Percentiles rank a stretch among this genome's conserved stretches.
Conservation (phyloP, 768 basidiomycete genomes). For the Favolaschia claudopus region DNA sequence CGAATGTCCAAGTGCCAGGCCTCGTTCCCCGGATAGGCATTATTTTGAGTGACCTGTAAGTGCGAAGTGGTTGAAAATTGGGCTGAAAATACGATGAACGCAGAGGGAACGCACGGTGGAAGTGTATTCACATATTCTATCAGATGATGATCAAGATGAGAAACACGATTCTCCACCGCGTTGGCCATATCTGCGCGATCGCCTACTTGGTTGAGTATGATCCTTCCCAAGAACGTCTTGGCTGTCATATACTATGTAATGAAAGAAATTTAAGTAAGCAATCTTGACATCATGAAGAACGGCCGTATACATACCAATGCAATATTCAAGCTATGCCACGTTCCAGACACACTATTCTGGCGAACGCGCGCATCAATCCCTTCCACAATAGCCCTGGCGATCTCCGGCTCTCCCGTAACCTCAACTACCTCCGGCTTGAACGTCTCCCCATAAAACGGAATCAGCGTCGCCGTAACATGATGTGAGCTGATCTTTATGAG, state of each 20-base stretch:
- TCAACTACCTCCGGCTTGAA: constrained; percentile 13
- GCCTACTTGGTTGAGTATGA: constrained; percentile 12
- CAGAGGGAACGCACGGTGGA: constrained; percentile 13
- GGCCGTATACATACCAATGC: background rate
- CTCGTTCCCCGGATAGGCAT: background rate
- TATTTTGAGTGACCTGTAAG: constrained; percentile 17
- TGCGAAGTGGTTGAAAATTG: background rate
- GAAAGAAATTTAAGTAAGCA: background rate
- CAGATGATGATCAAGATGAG: constrained; percentile 21
- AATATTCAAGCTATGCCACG: constrained; percentile 22
- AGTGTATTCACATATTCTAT: constrained; percentile 26
- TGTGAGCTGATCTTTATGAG: constrained; percentile 4
- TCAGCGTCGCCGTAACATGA: constrained; percentile 4
- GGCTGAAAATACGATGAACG: too few species aligned
- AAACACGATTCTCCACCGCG: constrained; percentile 13
- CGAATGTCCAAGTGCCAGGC: constrained; percentile 8
- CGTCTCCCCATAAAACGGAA: constrained; percentile 2
- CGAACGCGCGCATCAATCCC: constrained; percentile 19
- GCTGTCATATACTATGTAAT: constrained; percentile 13
- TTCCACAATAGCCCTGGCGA: constrained; percentile 12
- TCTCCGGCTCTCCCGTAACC: constrained; percentile 4
- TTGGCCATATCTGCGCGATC: constrained; percentile 24
- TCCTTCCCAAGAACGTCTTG: constrained; percentile 10
- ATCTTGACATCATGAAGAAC: background rate
- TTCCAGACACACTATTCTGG: constrained; percentile 9